phyloP scores from a whole-genome alignment of 2,329 filamentous ascomycete genomes.

The Colletotrichum liriopes region DNA sequence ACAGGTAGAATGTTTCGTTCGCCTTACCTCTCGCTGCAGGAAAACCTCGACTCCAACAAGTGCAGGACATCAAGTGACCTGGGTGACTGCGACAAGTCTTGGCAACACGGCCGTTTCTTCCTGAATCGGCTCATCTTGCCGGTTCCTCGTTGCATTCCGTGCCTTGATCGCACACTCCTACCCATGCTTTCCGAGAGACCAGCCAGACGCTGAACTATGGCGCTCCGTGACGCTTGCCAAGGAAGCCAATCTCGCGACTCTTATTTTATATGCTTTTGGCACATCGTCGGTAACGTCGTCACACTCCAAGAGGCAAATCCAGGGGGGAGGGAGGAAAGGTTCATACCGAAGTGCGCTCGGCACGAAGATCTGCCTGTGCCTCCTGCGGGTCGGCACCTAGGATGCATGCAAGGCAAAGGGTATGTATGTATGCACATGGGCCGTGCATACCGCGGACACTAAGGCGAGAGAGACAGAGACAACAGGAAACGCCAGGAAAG shows the following conservation, averaged over 20 bases:
- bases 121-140: neutral
- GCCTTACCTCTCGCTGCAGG: neutral
- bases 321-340: neutral
- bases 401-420: neutral
- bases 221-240: conserved; percentile 25
- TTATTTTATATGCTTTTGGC: neutral
- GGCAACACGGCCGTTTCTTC: neutral
- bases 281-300: neutral
- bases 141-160: neutral
- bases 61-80: neutral
- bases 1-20: neutral
- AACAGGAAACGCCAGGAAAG: neutral
- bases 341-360: neutral
- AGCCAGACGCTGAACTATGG: too few relatives aligned
- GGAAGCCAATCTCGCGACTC: conserved; percentile 17
- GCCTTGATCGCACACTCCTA: neutral
- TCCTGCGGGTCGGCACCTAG: neutral
- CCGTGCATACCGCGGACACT: neutral
- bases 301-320: neutral
- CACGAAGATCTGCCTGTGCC: neutral
- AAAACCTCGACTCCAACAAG: neutral
- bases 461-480: neutral
- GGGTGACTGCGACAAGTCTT: neutral
- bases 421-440: neutral
- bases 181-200: too few relatives aligned